Evolutionary conservation across 371 early-diverging fungal species (phyloP).

Genomic region (Mucor indicus): DNA sequence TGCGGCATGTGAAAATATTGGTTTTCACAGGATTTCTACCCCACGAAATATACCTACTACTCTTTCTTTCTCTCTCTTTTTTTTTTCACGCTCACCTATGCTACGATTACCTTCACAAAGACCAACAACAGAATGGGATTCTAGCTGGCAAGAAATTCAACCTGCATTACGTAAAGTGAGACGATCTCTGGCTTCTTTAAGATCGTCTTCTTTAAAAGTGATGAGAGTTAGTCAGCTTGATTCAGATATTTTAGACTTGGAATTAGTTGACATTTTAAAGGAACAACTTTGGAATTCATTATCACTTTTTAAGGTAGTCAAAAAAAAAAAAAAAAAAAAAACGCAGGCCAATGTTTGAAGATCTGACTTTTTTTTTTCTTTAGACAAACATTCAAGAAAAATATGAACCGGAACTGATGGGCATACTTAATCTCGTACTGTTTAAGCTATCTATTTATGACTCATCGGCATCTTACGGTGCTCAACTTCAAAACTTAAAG

Average conservation of each 20-base stretch:
- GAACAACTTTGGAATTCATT: constrained; percentile 72
- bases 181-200: constrained; percentile 50
- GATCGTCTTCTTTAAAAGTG: constrained; percentile 60
- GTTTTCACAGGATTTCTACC: too few species aligned
- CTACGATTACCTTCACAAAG: constrained; percentile 34
- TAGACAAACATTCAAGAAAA: constrained; percentile 54
- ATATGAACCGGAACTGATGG: constrained; percentile 61
- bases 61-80: background rate
- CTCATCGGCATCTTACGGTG: constrained; percentile 63
- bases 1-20: too few species aligned
- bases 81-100: constrained; percentile 8
- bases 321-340: background rate
- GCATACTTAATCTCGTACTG: constrained; percentile 52
- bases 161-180: constrained; percentile 52
- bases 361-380: background rate
- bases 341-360: background rate
- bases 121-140: constrained; percentile 46
- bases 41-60: background rate
- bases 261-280: constrained; percentile 70
- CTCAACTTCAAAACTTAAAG: constrained; percentile 68
- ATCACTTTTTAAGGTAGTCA: constrained; percentile 57
- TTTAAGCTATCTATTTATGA: constrained; percentile 67
- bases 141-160: constrained; percentile 56
- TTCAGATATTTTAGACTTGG: constrained; percentile 79
- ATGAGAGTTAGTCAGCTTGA: constrained; percentile 87